phyloP scores from a whole-genome alignment of 306 rosid species.

The Hippophae tibetana region DNA sequence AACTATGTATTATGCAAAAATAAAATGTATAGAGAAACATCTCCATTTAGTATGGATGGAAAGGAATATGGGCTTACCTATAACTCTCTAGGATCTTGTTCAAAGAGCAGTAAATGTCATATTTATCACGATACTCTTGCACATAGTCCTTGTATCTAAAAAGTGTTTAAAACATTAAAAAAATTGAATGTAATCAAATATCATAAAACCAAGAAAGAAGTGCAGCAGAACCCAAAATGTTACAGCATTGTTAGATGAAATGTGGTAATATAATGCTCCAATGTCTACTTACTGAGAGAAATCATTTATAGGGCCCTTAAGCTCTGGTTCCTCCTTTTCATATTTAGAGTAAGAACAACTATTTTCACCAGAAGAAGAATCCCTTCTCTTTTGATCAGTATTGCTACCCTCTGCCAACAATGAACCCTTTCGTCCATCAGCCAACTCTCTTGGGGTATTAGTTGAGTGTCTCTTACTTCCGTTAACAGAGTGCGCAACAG shows the following conservation, averaged over 20 bases:
- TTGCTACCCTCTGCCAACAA: constrained; percentile 53
- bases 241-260: no score
- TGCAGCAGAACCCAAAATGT: no score
- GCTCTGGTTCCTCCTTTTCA: constrained; percentile 82
- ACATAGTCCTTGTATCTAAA: constrained; percentile 76
- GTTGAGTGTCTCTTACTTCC: constrained; percentile 53
- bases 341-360: constrained; percentile 92
- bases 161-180: constrained; percentile 12
- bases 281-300: no score
- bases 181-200: constrained; percentile 14
- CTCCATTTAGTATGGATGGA: constrained; percentile 1
- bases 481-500: constrained; percentile 30
- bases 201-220: not conserved
- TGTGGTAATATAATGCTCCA: no score
- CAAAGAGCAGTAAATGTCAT: constrained; percentile 70
- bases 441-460: constrained; percentile 41
- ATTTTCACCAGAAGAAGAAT: constrained; percentile 93
- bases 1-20: not conserved
- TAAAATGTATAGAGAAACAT: constrained; percentile 11
- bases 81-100: constrained; percentile 74
- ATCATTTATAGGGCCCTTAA: constrained; percentile 27
- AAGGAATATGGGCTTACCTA: constrained; percentile 34
- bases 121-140: constrained; percentile 63
- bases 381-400: constrained; percentile 76
- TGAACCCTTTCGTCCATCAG: constrained; percentile 48